phyloP scores from a whole-genome alignment of 1,284 basidiomycete species.

The Cystobasidium sp. region DNA sequence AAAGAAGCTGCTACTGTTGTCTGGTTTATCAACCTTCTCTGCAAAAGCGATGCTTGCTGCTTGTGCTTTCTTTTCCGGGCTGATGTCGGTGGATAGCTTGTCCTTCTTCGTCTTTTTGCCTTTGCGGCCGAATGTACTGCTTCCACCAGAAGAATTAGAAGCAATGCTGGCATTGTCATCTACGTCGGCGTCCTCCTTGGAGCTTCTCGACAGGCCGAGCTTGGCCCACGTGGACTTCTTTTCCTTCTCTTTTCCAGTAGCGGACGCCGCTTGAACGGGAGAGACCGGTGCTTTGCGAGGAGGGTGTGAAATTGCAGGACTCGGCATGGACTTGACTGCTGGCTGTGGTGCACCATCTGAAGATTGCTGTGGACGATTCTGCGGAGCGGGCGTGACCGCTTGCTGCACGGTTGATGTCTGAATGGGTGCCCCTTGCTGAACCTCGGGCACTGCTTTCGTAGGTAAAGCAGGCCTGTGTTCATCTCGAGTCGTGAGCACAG shows the following conservation, averaged over 20 bases:
- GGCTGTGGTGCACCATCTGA: too few species aligned
- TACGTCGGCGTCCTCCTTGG: slow-evolving; percentile 24
- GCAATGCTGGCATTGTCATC: slow-evolving; percentile 28
- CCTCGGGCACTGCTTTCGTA: too few species aligned
- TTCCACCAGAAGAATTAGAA: slow-evolving; percentile 16
- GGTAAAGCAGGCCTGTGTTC: too few species aligned
- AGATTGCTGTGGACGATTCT: too few species aligned
- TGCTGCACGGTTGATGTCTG: too few species aligned
- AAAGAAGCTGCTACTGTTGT: slow-evolving; percentile 67
- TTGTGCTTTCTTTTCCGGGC: slow-evolving; percentile 22
- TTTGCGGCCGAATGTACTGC: slow-evolving; percentile 24
- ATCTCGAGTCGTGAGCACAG: not conserved
- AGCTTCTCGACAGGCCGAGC: slow-evolving; percentile 45
- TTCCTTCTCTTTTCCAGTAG: slow-evolving; percentile 71
- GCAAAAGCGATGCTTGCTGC: not conserved
- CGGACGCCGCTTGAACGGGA: not conserved
- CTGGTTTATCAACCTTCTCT: slow-evolving; percentile 54
- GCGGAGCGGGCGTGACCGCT: too few species aligned
- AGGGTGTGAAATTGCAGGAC: not conserved
- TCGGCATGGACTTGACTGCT: not conserved
- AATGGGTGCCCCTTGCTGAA: too few species aligned
- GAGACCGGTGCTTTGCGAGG: not conserved
- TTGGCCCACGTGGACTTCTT: slow-evolving; percentile 69
- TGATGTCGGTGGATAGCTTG: slow-evolving; percentile 56
- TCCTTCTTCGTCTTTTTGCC: slow-evolving; percentile 54